Conservation (phyloP, 371 early-diverging fungal species). For the Zychaea mexicana region DNA sequence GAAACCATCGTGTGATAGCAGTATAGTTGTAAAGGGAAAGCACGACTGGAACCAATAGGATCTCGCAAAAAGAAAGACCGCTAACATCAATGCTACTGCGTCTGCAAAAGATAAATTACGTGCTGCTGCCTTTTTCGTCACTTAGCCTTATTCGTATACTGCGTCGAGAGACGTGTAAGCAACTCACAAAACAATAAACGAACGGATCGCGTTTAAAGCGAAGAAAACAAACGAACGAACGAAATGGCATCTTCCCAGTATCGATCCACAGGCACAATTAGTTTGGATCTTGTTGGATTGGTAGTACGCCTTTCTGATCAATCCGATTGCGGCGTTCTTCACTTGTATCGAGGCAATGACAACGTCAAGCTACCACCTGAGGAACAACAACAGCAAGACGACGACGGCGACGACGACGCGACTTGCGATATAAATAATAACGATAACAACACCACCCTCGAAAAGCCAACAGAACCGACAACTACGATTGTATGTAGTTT, state of each 20-base stretch:
- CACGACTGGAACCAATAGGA: too few relatives aligned
- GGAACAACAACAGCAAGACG: conserved; percentile 13
- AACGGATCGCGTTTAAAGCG: not conserved
- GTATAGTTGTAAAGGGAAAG: too few relatives aligned
- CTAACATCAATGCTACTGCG: too few relatives aligned
- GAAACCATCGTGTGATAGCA: too few relatives aligned
- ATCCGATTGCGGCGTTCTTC: conserved; percentile 63
- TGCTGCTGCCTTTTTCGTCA: too few relatives aligned
- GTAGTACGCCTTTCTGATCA: not conserved
- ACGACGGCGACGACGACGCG: not conserved
- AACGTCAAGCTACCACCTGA: not conserved
- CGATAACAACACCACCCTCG: conserved; percentile 13
- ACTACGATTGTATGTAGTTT: conserved; percentile 65
- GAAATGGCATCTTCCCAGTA: not conserved
- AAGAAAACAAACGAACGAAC: not conserved
- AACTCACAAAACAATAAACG: too few relatives aligned
- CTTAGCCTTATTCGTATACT: too few relatives aligned
- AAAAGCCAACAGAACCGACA: conserved; percentile 20
- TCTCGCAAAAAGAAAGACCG: too few relatives aligned
- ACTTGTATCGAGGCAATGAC: conserved; percentile 61
- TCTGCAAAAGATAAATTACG: too few relatives aligned
- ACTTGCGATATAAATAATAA: not conserved
- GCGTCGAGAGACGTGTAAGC: too few relatives aligned
- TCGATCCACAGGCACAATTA: not conserved
- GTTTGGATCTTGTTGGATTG: not conserved